A percentile compares a stretch with the other conserved stretches of the same genome.
These are phyloP conservation scores for Artomyces pyxidatus DNA, from an alignment of 768 basidiomycete genomes.

Conservation along the genomic window DNA sequence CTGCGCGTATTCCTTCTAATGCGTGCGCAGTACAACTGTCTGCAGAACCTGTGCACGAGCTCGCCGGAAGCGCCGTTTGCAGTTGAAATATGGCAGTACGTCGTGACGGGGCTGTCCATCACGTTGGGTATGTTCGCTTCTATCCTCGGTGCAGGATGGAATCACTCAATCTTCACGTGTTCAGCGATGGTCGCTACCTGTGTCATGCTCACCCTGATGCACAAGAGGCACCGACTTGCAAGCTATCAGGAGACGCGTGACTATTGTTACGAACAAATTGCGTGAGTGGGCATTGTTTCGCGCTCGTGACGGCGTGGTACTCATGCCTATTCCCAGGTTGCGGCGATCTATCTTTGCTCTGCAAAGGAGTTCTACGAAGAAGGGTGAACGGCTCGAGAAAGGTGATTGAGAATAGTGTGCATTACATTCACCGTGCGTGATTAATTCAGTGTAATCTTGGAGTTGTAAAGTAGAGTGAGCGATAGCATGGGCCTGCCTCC, in stretches of 20 bases:
- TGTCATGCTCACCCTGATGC: constrained; percentile 13
- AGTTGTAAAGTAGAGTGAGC: too few species aligned
- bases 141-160: background rate
- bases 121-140: background rate
- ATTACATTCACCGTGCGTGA: too few species aligned
- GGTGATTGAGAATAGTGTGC: too few species aligned
- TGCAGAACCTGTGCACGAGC: constrained; percentile 3
- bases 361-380: too few species aligned
- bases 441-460: too few species aligned
- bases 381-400: too few species aligned
- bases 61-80: constrained; percentile 7
- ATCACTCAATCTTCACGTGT: background rate
- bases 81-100: constrained; percentile 9
- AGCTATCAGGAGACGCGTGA: constrained; percentile 13
- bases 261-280: constrained; percentile 14
- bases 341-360: constrained; percentile 4
- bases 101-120: constrained; percentile 2
- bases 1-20: background rate
- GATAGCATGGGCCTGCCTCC: too few species aligned
- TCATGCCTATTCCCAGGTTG: constrained; percentile 4
- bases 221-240: constrained; percentile 14
- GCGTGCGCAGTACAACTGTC: constrained; percentile 7
- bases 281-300: constrained; percentile 10
- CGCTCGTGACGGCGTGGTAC: background rate
- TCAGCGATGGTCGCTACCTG: constrained; percentile 15